A percentile compares a stretch with the other conserved stretches of the same genome.
phyloP scores from a whole-genome alignment of 371 early-diverging fungal genomes.

The Scutellospora calospora region DNA sequence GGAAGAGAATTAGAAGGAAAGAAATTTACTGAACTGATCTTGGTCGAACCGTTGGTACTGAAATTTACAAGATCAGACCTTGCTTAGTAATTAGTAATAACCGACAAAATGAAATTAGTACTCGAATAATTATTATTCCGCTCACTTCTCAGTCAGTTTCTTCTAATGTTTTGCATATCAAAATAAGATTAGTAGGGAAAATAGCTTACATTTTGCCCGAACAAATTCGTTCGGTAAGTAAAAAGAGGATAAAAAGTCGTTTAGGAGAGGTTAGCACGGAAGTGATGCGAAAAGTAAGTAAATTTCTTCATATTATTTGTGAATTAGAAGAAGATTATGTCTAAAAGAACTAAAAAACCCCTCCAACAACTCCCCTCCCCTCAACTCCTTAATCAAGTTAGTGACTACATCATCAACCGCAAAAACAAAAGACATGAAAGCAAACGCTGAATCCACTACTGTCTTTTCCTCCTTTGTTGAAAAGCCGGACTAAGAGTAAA shows the following conservation, averaged over 20 bases:
- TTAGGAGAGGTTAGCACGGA: not conserved
- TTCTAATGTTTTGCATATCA: not conserved
- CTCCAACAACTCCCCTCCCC: not conserved
- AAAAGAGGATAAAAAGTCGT: not conserved
- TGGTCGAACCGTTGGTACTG: not conserved
- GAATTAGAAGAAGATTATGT: conserved; percentile 9
- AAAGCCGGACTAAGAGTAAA: conserved; percentile 16
- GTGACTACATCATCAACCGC: conserved; percentile 10
- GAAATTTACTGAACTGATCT: conserved; percentile 26
- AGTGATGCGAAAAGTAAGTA: not conserved
- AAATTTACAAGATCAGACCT: conserved; percentile 24
- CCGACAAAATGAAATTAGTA: conserved; percentile 8
- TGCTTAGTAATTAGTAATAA: conserved; percentile 25
- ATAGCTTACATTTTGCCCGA: not conserved
- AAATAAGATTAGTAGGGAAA: not conserved
- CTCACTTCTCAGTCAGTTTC: not conserved
- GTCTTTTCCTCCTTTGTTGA: conserved; percentile 37
- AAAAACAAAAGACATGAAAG: not conserved
- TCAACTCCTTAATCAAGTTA: conserved; percentile 13
- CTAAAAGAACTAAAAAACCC: conserved; percentile 34
- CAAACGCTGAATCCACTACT: not conserved
- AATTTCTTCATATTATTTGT: conserved; percentile 2
- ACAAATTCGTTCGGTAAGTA: not conserved
- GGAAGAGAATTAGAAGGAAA: not conserved
- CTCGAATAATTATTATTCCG: conserved; percentile 6